Base-by-base conservation (phyloP, 768 basidiomycete species). In the Inosperma sp. region DNA sequence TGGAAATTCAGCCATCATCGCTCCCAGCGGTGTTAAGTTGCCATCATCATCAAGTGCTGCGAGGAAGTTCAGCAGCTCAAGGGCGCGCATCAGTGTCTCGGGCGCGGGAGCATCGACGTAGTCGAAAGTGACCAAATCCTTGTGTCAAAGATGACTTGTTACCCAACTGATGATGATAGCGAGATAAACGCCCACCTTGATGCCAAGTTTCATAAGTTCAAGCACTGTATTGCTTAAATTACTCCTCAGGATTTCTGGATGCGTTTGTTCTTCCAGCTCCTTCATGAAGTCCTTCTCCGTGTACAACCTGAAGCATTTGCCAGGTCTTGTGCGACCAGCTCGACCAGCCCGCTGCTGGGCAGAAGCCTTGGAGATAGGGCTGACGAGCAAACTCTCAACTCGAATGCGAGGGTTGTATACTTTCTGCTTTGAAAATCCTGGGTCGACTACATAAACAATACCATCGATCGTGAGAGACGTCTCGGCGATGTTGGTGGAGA, bases 361-460 rank as follows among this genome's bases (percentile, higher is more conserved):
- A 0, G 88, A 91, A 2, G 93, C 95, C 67, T 97, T 98, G 25
- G 92, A 94, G 59, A 98, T 99, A 0, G 93, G 94, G 44, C 87
- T 86, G 37, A 98, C 94, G n/a, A 97, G 72, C 48, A 99, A 72
- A 54, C 86, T 88, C 72, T 99, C 94, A 16, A 98, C 94, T 42
- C 95, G 84, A 53, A 97, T 96, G 26, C 95, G 80, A 0, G 95
- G 95, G 65, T 97, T 98, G 74, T 97, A 99, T 45, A 98, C 88
- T 64, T 94, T 97, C 69, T 96, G 95, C 69, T 99, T 95, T 29
- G 88, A 93, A 72, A 97, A 96, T 1, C 93, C 93, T 0, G 94
- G 92, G 63, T 97, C 95, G 39, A 97, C 94, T 50, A 97, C 95
- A 60, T 98, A 99, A n/a, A 99, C 94, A 61, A 99, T 97, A 19